Evolutionary conservation across 768 basidiomycete species (phyloP).

Genomic region (Fomitopsis pulvina): DNA sequence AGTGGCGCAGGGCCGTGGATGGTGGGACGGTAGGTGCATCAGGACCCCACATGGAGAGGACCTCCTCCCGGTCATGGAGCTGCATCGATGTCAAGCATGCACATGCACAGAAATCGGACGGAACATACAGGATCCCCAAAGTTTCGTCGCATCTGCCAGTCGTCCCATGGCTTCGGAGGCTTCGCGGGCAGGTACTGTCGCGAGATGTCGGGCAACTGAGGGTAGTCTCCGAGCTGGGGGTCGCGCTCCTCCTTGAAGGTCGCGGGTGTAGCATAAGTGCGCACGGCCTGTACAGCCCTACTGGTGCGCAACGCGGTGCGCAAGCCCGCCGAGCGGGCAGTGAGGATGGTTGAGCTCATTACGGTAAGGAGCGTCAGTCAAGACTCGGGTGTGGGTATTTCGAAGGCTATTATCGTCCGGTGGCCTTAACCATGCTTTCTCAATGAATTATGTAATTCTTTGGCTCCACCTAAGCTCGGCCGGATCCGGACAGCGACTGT

Average conservation of each 20-base stretch:
- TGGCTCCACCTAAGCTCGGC: too few relatives aligned
- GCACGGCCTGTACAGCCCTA: slow-evolving; percentile 7
- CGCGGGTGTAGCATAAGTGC: slow-evolving; percentile 23
- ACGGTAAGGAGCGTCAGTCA: neutral
- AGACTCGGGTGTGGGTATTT: neutral
- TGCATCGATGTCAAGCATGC: slow-evolving; percentile 23
- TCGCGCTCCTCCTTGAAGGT: slow-evolving; percentile 35
- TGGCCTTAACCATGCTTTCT: too few relatives aligned
- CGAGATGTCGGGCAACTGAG: slow-evolving; percentile 60
- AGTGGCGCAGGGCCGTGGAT: slow-evolving; percentile 54
- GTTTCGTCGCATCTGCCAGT: slow-evolving; percentile 69
- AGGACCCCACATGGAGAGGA: slow-evolving; percentile 84
- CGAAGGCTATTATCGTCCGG: too few relatives aligned
- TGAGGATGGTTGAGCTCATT: slow-evolving; percentile 28
- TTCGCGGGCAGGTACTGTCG: slow-evolving; percentile 56
- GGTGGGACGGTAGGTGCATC: slow-evolving; percentile 62
- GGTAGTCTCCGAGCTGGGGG: slow-evolving; percentile 69
- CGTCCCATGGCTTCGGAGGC: slow-evolving; percentile 69
- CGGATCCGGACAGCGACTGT: too few relatives aligned
- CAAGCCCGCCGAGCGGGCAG: slow-evolving; percentile 30
- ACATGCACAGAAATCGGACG: slow-evolving; percentile 5
- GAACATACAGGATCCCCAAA: slow-evolving; percentile 67
- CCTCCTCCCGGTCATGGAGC: slow-evolving; percentile 78
- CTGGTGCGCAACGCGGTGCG: slow-evolving; percentile 22
- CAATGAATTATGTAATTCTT: too few relatives aligned